phyloP scores from a whole-genome alignment of 176 grass and related monocot species.

The Hordeum marinum region DNA sequence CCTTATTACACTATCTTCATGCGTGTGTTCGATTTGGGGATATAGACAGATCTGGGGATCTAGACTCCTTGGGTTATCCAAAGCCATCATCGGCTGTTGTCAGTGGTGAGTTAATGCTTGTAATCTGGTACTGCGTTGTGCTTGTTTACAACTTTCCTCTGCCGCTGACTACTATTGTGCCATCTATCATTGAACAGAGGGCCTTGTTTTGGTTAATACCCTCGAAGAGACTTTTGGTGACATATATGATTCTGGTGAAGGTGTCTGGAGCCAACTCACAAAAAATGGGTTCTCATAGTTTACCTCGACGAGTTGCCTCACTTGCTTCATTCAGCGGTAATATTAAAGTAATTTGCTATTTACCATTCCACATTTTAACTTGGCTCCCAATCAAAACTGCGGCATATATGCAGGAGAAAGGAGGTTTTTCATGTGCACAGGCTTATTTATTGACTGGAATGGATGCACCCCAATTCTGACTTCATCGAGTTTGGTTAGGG shows the following conservation, averaged over 20 bases:
- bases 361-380: not conserved
- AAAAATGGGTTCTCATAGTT: not conserved
- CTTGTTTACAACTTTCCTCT: not conserved
- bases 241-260: not conserved
- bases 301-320: not conserved
- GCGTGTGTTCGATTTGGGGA: not conserved
- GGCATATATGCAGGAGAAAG: not conserved
- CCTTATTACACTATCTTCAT: not conserved
- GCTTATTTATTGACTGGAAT: not conserved
- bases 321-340: slow-evolving; percentile 18
- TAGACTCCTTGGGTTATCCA: slow-evolving; percentile 1
- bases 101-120: not conserved
- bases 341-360: not conserved
- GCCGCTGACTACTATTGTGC: not conserved
- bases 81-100: not conserved
- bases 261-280: not conserved
- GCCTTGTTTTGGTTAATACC: not conserved
- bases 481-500: slow-evolving; percentile 6
- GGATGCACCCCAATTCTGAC: not conserved
- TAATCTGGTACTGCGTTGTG: not conserved
- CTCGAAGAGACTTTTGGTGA: slow-evolving; percentile 17
- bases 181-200: not conserved
- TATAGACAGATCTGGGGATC: not conserved
- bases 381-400: not conserved
- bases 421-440: not conserved